Conservation (phyloP, 2,329 filamentous ascomycete genomes). For the Magnaporthiopsis poae region DNA sequence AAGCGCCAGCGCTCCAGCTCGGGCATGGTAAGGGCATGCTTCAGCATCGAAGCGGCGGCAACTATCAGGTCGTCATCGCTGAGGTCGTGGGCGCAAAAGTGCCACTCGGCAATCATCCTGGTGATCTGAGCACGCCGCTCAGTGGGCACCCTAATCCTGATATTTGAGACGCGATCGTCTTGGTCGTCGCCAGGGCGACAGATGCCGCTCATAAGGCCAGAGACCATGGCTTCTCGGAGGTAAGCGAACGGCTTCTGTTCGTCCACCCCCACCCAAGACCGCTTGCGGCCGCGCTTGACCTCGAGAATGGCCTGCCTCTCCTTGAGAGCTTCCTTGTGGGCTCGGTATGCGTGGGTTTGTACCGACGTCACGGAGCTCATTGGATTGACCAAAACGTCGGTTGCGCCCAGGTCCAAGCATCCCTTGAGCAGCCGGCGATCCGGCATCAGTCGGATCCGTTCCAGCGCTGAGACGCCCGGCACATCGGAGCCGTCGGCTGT, state of each 20-base stretch:
- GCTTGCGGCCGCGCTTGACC: slow-evolving; percentile 65
- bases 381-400: slow-evolving; percentile 76
- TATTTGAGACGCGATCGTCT: slow-evolving; percentile 52
- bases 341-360: slow-evolving; percentile 73
- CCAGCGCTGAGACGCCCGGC: not conserved
- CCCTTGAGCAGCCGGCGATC: slow-evolving; percentile 47
- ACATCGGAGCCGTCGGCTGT: not conserved
- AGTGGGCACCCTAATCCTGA: slow-evolving; percentile 57
- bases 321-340: slow-evolving; percentile 63
- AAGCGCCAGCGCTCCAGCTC: slow-evolving; percentile 74
- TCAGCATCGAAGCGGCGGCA: slow-evolving; percentile 76
- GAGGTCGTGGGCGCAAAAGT: slow-evolving; percentile 82
- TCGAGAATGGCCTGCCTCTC: slow-evolving; percentile 65
- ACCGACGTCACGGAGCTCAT: slow-evolving; percentile 67
- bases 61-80: slow-evolving; percentile 83
- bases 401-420: slow-evolving; percentile 76
- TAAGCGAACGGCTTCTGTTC: slow-evolving; percentile 83
- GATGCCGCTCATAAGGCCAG: slow-evolving; percentile 78
- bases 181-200: slow-evolving; percentile 58
- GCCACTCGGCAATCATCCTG: slow-evolving; percentile 65
- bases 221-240: slow-evolving; percentile 86
- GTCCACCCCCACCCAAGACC: slow-evolving; percentile 83
- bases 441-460: not conserved
- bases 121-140: slow-evolving; percentile 58
- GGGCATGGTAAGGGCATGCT: slow-evolving; percentile 73